Base-by-base conservation (phyloP, 2,329 filamentous ascomycete species). In the Phoma sp. region DNA sequence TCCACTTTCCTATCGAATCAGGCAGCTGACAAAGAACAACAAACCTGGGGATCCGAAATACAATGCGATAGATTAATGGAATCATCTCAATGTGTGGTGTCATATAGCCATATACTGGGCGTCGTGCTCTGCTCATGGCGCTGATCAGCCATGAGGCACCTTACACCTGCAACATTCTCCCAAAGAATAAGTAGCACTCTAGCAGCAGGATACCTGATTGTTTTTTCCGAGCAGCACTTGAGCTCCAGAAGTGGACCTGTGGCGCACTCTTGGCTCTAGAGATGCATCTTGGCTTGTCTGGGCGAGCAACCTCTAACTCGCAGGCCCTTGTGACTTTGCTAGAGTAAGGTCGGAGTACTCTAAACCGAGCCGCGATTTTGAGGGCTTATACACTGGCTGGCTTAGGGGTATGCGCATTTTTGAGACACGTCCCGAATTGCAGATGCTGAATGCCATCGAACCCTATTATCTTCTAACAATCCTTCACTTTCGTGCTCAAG, bases 241-340 rank as follows among this genome's bases (percentile, higher is more conserved):
- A 30, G 18, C 22, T 38, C 9, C 23, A 33, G 27, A 18, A 37
- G 18, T n/a, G 33, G 37, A 37, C 37, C 41, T 7, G 46, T 49
- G 42, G 41, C 30, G 29, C 18, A 32, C 7, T 37, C 30, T 55
- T 55, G 45, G 52, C 46, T 50, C 38, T 46, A 46, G 52, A 36
- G 32, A 27, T 4, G 5, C 8, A 52, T 54, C 65, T 67, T 68
- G 65, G 65, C 59, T 37, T 13, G 35, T 47, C 51, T 58, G 50
- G 47, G 50, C 48, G 25, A 36, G 46, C 44, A 38, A 55, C 44
- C 14, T 32, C 30, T 44, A 35, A 40, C 35, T 45, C 30, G 41
- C 18, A 40, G 48, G 14, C 45, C 10, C n/a, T 5, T 39, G 33
- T 47, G 32, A 38, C 42, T 38, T 36, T 38, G 53, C 27, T 44